A percentile compares a stretch with the other conserved stretches of the same genome.
Conservation (phyloP, 2,329 filamentous ascomycete species). For the Cryphonectria radicalis region DNA sequence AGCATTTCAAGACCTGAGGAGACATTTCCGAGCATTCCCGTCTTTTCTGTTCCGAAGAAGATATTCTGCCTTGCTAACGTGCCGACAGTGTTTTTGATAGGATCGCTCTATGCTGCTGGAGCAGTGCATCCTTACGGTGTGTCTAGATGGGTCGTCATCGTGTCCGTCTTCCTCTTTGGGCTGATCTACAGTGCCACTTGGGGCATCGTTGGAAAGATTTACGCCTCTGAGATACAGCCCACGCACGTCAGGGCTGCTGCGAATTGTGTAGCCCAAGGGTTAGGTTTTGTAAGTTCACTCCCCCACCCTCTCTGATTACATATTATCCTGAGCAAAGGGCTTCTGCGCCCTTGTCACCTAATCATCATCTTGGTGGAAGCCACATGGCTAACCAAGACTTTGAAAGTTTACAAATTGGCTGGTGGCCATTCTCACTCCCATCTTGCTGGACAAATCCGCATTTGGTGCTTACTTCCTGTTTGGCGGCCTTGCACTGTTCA, state of each 20-base stretch:
- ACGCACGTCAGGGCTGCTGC: constrained; percentile 57
- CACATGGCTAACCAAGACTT: constrained; percentile 7
- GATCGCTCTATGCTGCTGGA: constrained; percentile 53
- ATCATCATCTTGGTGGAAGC: background rate
- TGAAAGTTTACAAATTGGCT: constrained; percentile 45
- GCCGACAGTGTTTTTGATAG: constrained; percentile 52
- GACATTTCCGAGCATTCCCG: background rate
- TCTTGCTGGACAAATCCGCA: constrained; percentile 46
- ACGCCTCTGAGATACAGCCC: constrained; percentile 62
- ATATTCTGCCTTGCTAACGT: background rate
- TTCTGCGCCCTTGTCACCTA: background rate
- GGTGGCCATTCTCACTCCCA: constrained; percentile 49
- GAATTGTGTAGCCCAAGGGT: constrained; percentile 52
- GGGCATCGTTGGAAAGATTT: constrained; percentile 60
- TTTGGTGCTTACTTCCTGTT: constrained; percentile 53
- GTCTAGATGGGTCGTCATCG: constrained; percentile 55
- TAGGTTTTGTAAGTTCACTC: constrained; percentile 34
- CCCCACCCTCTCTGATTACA: background rate
- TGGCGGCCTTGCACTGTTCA: constrained; percentile 44
- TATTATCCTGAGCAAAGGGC: too few relatives aligned
- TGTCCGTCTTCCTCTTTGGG: constrained; percentile 54
- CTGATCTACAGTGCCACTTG: constrained; percentile 53
- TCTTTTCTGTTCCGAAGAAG: background rate
- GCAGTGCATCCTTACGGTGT: constrained; percentile 45
- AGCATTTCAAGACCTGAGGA: background rate